Evolutionary conservation across 768 basidiomycete species (phyloP).

Genomic region (Infundibulicybe gibba): DNA sequence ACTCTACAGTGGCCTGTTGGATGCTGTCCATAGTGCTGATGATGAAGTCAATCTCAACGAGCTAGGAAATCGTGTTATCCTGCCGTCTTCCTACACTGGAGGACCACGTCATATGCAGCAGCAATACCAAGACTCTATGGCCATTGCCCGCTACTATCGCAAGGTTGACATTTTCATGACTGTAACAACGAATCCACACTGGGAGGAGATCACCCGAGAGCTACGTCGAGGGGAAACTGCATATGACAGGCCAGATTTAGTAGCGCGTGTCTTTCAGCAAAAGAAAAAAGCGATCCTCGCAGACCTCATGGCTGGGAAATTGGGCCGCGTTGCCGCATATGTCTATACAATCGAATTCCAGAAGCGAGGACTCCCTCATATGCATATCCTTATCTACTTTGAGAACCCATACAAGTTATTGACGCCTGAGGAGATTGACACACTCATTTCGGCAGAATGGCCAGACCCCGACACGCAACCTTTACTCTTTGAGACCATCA

Average conservation of each 20-base stretch:
- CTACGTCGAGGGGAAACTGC: constrained; percentile 39
- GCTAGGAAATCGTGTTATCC: constrained; percentile 22
- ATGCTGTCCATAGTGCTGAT: constrained; percentile 15
- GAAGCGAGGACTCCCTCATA: constrained; percentile 52
- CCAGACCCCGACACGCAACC: constrained; percentile 38
- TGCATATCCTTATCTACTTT: constrained; percentile 47
- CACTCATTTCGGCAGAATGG: constrained; percentile 33
- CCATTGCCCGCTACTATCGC: constrained; percentile 25
- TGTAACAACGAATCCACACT: constrained; percentile 40
- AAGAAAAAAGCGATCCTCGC: constrained; percentile 23
- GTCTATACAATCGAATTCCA: constrained; percentile 59
- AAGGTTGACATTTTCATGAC: constrained; percentile 41
- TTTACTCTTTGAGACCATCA: constrained; percentile 34
- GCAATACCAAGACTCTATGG: constrained; percentile 35
- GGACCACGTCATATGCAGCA: constrained; percentile 34
- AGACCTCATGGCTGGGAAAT: constrained; percentile 28
- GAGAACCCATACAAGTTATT: constrained; percentile 23
- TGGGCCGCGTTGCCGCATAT: constrained; percentile 33
- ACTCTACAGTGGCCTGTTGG: constrained; percentile 25
- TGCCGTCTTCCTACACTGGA: constrained; percentile 34
- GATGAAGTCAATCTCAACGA: constrained; percentile 17
- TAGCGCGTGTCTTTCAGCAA: constrained; percentile 38
- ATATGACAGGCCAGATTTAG: constrained; percentile 42
- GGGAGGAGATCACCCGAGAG: constrained; percentile 33
- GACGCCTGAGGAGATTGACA: constrained; percentile 33